Conservation (phyloP, 352 stramenopile genomes). For the Phytophthora sp. region DNA sequence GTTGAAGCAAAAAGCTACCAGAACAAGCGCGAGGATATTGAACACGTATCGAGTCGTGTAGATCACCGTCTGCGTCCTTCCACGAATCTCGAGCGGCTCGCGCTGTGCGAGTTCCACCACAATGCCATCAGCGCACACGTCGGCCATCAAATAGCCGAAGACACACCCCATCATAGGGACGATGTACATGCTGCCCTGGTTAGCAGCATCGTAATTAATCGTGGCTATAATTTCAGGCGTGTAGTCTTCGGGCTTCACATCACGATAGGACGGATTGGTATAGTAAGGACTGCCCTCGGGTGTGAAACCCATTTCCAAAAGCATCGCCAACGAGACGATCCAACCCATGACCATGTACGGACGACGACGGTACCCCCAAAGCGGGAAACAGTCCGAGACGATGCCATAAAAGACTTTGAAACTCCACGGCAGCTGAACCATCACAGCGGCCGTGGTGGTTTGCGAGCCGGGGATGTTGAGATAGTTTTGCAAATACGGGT, state of each 20-base stretch:
- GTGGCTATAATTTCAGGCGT: constrained; percentile 44
- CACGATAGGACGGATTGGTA: constrained; percentile 34
- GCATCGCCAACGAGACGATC: constrained; percentile 41
- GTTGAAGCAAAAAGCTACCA: constrained; percentile 60
- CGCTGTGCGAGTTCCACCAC: constrained; percentile 57
- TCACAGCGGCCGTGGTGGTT: constrained; percentile 45
- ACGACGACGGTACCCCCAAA: constrained; percentile 53
- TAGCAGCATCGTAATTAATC: constrained; percentile 46
- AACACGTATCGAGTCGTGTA: constrained; percentile 53
- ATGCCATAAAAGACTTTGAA: constrained; percentile 75
- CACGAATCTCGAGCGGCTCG: constrained; percentile 50
- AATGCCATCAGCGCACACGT: constrained; percentile 57
- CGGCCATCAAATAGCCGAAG: constrained; percentile 55
- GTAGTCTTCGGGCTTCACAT: constrained; percentile 50
- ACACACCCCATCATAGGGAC: constrained; percentile 52
- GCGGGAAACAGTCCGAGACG: constrained; percentile 65
- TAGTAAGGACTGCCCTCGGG: constrained; percentile 51
- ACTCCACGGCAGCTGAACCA: constrained; percentile 61
- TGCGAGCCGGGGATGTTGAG: constrained; percentile 58
- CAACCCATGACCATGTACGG: constrained; percentile 70
- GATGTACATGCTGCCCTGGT: constrained; percentile 47
- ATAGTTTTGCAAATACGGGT: constrained; percentile 65
- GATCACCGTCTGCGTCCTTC: constrained; percentile 54
- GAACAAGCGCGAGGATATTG: constrained; percentile 43
- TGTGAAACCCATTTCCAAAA: constrained; percentile 47